A percentile compares a stretch with the other conserved stretches of the same genome.
phyloP scores from a whole-genome alignment of 805 yeast species.

The Metschnikowia lochheadii region DNA sequence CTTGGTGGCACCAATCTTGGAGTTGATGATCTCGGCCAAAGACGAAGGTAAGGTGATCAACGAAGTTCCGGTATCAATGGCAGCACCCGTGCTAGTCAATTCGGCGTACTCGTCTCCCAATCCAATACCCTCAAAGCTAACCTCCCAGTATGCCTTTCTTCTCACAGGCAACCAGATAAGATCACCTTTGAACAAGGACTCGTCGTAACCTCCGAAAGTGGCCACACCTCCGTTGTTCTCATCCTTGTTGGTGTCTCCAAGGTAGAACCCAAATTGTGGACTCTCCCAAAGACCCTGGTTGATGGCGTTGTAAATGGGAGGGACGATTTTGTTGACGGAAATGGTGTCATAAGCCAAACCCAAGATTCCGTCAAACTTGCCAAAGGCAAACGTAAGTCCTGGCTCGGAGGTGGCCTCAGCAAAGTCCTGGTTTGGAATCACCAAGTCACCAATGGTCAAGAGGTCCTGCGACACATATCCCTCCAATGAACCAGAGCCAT shows the following conservation, averaged over 20 bases:
- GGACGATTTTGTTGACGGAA: constrained; percentile 83
- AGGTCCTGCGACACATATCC: constrained; percentile 90
- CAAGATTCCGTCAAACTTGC: constrained; percentile 95
- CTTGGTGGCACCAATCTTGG: constrained; percentile 96
- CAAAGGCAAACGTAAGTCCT: constrained; percentile 96
- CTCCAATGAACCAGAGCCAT: constrained; percentile 90
- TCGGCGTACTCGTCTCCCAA: constrained; percentile 90
- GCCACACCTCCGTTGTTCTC: constrained; percentile 82
- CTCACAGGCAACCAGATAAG: constrained; percentile 96
- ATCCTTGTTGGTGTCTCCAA: constrained; percentile 70
- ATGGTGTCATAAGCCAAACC: constrained; percentile 94
- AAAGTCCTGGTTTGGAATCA: constrained; percentile 84
- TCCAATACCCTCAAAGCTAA: constrained; percentile 82
- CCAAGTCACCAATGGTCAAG: constrained; percentile 75
- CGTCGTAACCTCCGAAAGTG: constrained; percentile 92
- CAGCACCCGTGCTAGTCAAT: constrained; percentile 85
- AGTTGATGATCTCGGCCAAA: constrained; percentile 89
- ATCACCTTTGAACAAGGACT: constrained; percentile 71
- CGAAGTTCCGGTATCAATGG: constrained; percentile 98
- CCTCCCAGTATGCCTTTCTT: constrained; percentile 99
- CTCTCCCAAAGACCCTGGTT: constrained; percentile 75
- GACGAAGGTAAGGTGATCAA: constrained; percentile 92
- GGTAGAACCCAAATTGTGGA: constrained; percentile 83
- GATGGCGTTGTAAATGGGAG: constrained; percentile 91
- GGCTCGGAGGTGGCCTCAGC: constrained; percentile 98